These are phyloP conservation scores for Starmerella kuoi DNA, from an alignment of 805 yeast species.

Conservation along the genomic window DNA sequence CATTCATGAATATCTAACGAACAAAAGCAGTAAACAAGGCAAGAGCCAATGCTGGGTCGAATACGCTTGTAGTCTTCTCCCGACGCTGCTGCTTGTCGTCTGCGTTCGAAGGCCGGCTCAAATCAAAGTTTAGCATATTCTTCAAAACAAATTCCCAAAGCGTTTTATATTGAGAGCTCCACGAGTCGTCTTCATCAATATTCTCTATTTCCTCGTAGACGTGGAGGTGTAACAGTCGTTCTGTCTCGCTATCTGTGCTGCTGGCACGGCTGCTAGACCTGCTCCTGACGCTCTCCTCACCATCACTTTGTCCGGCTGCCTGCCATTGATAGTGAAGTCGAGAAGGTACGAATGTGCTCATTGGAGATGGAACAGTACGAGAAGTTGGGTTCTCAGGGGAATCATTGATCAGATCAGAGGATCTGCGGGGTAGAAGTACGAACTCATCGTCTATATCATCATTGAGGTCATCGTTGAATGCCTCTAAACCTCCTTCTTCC, in stretches of 20 bases:
- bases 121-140: constrained; percentile 4
- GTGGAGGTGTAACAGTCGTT: too few relatives aligned
- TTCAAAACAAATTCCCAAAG: constrained; percentile 1
- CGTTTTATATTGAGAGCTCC: background rate
- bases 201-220: too few relatives aligned
- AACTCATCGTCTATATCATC: constrained; percentile 1
- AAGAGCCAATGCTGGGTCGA: constrained; percentile 14
- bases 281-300: too few relatives aligned
- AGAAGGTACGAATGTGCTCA: background rate
- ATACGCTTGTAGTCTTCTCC: constrained; percentile 7
- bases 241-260: too few relatives aligned
- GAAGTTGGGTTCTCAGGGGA: too few relatives aligned
- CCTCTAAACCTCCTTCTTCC: background rate
- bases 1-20: too few relatives aligned
- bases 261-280: too few relatives aligned
- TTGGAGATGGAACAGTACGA: background rate
- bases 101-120: constrained; percentile 1
- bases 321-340: too few relatives aligned
- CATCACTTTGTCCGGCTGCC: too few relatives aligned
- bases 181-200: background rate
- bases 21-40: constrained; percentile 4
- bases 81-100: constrained; percentile 7
- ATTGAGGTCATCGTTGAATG: background rate
- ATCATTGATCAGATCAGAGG: too few relatives aligned
- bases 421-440: too few relatives aligned